Base-by-base conservation (phyloP, 129 eudicot species). In the Artemisia annua region DNA sequence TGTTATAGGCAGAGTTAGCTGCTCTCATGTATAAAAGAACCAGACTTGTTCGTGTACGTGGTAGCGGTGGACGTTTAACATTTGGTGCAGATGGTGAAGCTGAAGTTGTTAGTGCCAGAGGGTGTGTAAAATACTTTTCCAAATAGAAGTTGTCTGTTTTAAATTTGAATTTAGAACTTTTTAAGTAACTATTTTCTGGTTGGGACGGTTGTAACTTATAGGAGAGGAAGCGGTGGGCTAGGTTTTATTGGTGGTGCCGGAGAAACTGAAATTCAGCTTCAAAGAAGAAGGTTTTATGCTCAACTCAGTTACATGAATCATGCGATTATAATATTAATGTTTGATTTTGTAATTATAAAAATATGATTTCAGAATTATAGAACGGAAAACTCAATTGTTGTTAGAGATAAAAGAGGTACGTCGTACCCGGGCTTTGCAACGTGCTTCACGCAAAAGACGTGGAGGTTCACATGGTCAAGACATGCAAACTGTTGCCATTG, bases 191-290 rank as follows among this genome's bases (percentile, higher is more conserved):
- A 3, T 28, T 28, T 65, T 16, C 48, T 43, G 13, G 56, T 76
- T 65, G 71, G 63, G 17, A 14, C 50, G 12, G 44, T 46, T 69
- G 30, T 57, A 66, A 51, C 43, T 60, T 76, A 58, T 84, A 95
- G 99, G 97, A 90, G 97, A 88, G 99, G 97, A 73, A 90, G 99
- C 28, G 97, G 97, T 24, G 97, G 99, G 17, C 91, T 84, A 63
- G 99, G 99, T 56, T 95, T 95, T 62, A 86, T 90, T 48, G 85
- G 99, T 72, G 99, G 99, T 64, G 99, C 99, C 18, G 99, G 99
- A 71, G 99, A 95, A 83, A 90, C 99, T 22, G 99, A 95, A 82
- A 91, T 95, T 75, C 91, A 95, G 75, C 96, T 95, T 78, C 99
- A 95, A 77, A 83, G 99, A 28, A 84, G 96, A 88, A 95, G 99